Evolutionary conservation across 75 land plant species (phyloP).

Genomic region (Cunninghamia lanceolata): DNA sequence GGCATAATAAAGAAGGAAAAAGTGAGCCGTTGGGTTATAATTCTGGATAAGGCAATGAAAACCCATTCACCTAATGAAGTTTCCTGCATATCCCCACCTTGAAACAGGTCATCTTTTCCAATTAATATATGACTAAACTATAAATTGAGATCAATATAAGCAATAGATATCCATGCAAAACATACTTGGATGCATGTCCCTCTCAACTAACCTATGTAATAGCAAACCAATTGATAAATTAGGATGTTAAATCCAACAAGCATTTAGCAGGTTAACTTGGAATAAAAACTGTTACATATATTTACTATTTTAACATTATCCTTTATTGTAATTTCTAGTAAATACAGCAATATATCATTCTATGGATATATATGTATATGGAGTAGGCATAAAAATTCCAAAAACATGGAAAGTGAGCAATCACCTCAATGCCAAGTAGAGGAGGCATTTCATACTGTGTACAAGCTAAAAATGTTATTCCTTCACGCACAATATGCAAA

Average conservation of each 20-base stretch:
- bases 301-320: not conserved
- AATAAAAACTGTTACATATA: not conserved
- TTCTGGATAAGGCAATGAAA: not conserved
- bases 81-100: too few species aligned
- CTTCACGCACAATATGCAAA: constrained; percentile 84
- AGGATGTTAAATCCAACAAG: not conserved
- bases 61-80: not conserved
- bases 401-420: not conserved
- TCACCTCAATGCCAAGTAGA: constrained; percentile 91
- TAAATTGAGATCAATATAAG: not conserved
- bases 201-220: not conserved
- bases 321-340: not conserved
- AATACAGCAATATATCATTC: not conserved
- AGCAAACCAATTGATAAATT: not conserved
- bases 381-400: not conserved
- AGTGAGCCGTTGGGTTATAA: not conserved
- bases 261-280: not conserved
- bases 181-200: not conserved
- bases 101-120: too few species aligned
- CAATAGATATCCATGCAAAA: not conserved
- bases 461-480: constrained; percentile 92
- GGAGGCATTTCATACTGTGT: constrained; percentile 95
- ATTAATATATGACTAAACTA: not conserved
- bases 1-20: not conserved
- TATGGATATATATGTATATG: not conserved